Conservation (phyloP, 108 stramenopile genomes). For the Mayamaea pseudoterrestris region DNA sequence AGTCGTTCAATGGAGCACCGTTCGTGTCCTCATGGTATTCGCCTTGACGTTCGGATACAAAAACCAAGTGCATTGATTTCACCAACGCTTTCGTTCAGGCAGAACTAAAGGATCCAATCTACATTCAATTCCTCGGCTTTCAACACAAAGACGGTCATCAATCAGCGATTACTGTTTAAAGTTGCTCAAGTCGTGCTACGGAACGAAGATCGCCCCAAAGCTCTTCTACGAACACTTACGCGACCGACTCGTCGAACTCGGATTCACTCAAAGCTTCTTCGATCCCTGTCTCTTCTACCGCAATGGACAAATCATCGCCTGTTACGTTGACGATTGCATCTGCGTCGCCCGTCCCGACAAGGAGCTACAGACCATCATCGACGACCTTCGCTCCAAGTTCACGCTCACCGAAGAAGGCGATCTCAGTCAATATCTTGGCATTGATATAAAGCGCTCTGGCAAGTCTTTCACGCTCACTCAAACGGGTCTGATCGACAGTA, state of each 20-base stretch:
- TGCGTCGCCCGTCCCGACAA: conserved; percentile 18
- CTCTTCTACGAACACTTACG: conserved; percentile 24
- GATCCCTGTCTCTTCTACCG: conserved; percentile 44
- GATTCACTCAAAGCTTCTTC: conserved; percentile 20
- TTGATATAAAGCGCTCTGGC: conserved; percentile 11
- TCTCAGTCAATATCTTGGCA: conserved; percentile 35
- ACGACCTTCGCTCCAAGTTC: no score
- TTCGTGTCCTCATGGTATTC: no score
- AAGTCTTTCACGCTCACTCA: no score
- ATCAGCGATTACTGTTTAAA: conserved; percentile 31
- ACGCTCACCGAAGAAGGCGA: conserved; percentile 23
- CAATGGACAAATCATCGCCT: conserved; percentile 18
- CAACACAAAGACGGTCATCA: no score
- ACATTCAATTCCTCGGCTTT: no score
- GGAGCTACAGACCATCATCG: conserved; percentile 10
- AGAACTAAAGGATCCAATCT: no score
- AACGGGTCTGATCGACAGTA: conserved; percentile 5
- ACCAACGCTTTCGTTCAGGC: no score
- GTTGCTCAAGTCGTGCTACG: conserved; percentile 19
- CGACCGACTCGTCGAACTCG: conserved; percentile 5
- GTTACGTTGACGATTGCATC: conserved; percentile 38
- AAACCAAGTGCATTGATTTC: no score
- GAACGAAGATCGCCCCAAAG: conserved; percentile 24
- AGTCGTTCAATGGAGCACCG: no score
- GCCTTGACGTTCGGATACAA: no score